These are phyloP conservation scores for Endotrypanum monterogeii DNA, from an alignment of 208 protist genomes.

Conservation along the genomic window DNA sequence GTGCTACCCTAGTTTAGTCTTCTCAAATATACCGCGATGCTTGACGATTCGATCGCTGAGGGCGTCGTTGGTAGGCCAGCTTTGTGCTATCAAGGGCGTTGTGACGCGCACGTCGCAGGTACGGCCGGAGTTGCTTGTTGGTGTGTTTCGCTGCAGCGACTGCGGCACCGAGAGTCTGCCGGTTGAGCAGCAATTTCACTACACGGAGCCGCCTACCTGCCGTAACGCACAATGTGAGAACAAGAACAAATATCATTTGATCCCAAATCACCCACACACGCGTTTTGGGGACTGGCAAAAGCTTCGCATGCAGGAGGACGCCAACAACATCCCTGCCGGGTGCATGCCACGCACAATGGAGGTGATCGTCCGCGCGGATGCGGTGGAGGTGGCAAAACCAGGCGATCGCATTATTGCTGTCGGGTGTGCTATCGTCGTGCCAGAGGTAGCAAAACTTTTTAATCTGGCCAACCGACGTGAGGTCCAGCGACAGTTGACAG, in stretches of 20 bases:
- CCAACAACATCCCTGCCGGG: slow-evolving; percentile 95
- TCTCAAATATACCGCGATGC: slow-evolving; percentile 80
- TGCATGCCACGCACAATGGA: slow-evolving; percentile 97
- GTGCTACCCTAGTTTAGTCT: slow-evolving; percentile 77
- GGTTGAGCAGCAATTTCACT: slow-evolving; percentile 98
- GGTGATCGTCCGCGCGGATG: slow-evolving; percentile 97
- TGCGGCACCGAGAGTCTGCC: slow-evolving; percentile 90
- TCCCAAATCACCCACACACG: slow-evolving; percentile 79
- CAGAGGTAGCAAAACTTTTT: slow-evolving; percentile 96
- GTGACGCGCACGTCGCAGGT: slow-evolving; percentile 99
- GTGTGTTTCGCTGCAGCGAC: slow-evolving; percentile 96
- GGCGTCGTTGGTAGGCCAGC: slow-evolving; percentile 92
- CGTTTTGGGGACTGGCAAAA: slow-evolving; percentile 99
- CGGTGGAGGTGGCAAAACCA: slow-evolving; percentile 98
- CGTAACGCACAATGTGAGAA: slow-evolving; percentile 93
- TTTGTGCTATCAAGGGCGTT: slow-evolving; percentile 96
- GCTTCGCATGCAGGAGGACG: slow-evolving; percentile 96
- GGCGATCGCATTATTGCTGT: slow-evolving; percentile 97
- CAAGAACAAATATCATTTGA: slow-evolving; percentile 87
- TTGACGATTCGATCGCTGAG: slow-evolving; percentile 95
- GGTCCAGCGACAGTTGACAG: slow-evolving; percentile 86
- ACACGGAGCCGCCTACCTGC: slow-evolving; percentile 96
- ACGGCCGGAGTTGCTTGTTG: slow-evolving; percentile 97
- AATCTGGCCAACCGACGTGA: slow-evolving; percentile 77
- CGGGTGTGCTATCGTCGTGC: slow-evolving; percentile 98